A percentile compares a stretch with the other conserved stretches of the same genome.
Conservation (phyloP, 2,329 filamentous ascomycete genomes). For the Periconia macrospinosa region DNA sequence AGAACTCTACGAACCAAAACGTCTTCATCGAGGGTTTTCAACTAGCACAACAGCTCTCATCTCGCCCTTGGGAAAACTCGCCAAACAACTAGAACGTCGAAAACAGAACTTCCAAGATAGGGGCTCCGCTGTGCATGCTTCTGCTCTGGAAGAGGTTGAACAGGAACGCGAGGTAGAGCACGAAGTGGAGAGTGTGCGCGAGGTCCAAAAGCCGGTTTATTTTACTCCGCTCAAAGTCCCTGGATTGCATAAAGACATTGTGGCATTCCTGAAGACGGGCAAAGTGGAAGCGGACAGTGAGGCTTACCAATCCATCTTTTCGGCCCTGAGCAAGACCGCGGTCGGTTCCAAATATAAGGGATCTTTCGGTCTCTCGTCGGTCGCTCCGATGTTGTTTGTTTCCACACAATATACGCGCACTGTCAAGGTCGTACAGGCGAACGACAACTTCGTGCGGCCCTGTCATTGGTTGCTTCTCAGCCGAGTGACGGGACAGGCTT, state of each 20-base stretch:
- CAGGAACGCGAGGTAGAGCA: conserved; percentile 62
- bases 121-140: conserved; percentile 50
- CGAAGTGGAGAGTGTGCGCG: conserved; percentile 60
- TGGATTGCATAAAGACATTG: conserved; percentile 53
- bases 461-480: conserved; percentile 67
- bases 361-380: conserved; percentile 11
- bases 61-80: conserved; percentile 1
- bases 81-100: conserved; percentile 40
- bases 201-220: conserved; percentile 53
- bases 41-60: conserved; percentile 16
- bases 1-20: conserved; percentile 57
- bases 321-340: conserved; percentile 44
- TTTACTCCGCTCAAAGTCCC: conserved; percentile 48
- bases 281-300: conserved; percentile 40
- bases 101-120: conserved; percentile 46
- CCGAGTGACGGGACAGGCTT: conserved; percentile 46
- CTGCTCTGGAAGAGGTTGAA: conserved; percentile 61
- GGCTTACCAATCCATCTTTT: conserved; percentile 48
- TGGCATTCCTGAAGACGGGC: conserved; percentile 52
- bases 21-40: conserved; percentile 5
- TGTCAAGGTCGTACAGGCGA: conserved; percentile 40
- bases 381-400: conserved; percentile 39
- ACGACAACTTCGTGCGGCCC: conserved; percentile 50
- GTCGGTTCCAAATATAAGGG: conserved; percentile 40
- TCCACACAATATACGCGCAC: conserved; percentile 55